phyloP scores from a whole-genome alignment of 352 stramenopile species.

The Phytopythium aichiense region DNA sequence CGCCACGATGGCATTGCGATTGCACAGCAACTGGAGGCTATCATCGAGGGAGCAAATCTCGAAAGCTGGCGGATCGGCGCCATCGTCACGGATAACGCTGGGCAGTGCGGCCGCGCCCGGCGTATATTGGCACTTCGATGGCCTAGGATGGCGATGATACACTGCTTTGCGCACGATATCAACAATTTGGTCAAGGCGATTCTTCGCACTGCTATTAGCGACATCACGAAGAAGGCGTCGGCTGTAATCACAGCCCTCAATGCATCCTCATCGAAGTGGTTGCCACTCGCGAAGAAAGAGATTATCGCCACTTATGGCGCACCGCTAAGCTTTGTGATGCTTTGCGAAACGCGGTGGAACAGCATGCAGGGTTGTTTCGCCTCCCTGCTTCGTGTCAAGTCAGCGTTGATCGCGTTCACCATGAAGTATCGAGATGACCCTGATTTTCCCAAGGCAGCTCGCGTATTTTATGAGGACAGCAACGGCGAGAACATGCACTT shows the following conservation, averaged over 20 bases:
- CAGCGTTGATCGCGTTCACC: not conserved
- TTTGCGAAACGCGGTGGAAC: not conserved
- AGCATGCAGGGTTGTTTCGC: not conserved
- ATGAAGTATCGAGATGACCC: not conserved
- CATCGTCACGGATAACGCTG: not conserved
- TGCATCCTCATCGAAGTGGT: not conserved
- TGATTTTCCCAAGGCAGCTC: not conserved
- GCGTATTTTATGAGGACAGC: not conserved
- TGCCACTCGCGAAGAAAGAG: not conserved
- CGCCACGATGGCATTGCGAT: not conserved
- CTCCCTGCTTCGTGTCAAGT: not conserved
- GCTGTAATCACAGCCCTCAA: not conserved
- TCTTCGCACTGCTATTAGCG: not conserved
- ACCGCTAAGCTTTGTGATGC: not conserved
- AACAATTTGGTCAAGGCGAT: not conserved
- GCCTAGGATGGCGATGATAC: not conserved
- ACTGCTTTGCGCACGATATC: not conserved
- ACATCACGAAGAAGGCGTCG: not conserved
- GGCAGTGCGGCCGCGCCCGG: not conserved
- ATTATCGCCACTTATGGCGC: not conserved
- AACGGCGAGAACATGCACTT: not conserved
- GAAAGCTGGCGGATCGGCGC: not conserved
- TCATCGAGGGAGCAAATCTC: too few relatives aligned
- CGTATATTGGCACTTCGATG: not conserved
- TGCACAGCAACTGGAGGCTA: not conserved